Evolutionary conservation across 164 flowering plant genomes (phyloP).

Genomic region (Sedum album): DNA sequence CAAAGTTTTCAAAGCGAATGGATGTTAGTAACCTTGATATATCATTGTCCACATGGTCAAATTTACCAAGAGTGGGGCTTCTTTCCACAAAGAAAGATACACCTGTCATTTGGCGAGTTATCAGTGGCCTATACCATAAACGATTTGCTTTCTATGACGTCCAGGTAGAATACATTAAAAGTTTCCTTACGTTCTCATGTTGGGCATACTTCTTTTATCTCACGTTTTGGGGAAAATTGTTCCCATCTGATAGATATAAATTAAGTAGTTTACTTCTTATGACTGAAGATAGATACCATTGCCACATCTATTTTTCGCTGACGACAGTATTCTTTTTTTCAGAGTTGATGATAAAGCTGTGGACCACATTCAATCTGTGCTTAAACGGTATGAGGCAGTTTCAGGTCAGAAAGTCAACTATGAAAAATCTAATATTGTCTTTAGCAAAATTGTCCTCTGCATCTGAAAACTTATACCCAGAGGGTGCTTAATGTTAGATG

Average conservation of each 20-base stretch:
- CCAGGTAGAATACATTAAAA: constrained; percentile 43
- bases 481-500: too few species aligned
- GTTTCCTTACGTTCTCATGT: background rate
- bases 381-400: too few species aligned
- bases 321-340: too few species aligned
- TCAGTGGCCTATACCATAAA: constrained; percentile 71
- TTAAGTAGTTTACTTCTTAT: background rate
- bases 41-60: constrained; percentile 19
- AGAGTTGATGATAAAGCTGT: too few species aligned
- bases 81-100: constrained; percentile 85
- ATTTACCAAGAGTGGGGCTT: constrained; percentile 58
- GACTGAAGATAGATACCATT: background rate
- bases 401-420: too few species aligned
- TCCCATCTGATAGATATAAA: background rate
- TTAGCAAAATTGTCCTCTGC: too few species aligned
- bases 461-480: too few species aligned
- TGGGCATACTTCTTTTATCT: background rate
- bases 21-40: constrained; percentile 33
- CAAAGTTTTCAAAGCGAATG: constrained; percentile 63
- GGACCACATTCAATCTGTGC: too few species aligned
- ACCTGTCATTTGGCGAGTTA: constrained; percentile 88
- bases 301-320: too few species aligned
- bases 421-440: too few species aligned
- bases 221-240: background rate
- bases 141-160: constrained; percentile 60